A percentile compares a stretch with the other conserved stretches of the same genome.
phyloP scores from a whole-genome alignment of 257 asterid genomes.

The Solanum pennellii region DNA sequence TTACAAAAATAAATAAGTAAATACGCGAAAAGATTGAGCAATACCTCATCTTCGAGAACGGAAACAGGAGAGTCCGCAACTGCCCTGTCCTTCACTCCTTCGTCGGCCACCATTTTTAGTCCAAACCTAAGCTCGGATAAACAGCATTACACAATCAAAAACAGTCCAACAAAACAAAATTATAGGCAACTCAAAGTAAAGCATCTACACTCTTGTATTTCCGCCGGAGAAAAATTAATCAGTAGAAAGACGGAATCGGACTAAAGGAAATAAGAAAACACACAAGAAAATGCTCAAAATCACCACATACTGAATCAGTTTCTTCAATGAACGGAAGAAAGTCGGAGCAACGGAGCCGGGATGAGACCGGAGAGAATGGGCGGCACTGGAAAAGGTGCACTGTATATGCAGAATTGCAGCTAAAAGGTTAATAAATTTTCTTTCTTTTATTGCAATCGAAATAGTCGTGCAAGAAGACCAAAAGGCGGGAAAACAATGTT shows the following conservation, averaged over 20 bases:
- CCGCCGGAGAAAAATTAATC: neutral
- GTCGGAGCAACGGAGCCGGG: neutral
- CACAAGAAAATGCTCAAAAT: neutral
- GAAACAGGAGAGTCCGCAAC: constrained; percentile 88
- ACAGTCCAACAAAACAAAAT: neutral
- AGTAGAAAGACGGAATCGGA: neutral
- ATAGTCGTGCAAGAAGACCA: neutral
- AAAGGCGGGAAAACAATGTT: neutral
- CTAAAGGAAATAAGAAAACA: neutral
- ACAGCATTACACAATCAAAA: neutral
- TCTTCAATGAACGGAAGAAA: neutral
- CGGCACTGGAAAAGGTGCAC: neutral
- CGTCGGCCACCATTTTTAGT: constrained; percentile 32
- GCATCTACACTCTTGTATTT: neutral
- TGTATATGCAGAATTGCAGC: neutral
- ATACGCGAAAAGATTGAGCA: neutral
- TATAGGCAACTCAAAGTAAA: neutral
- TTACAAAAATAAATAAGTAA: neutral
- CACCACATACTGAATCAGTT: neutral
- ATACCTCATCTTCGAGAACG: constrained; percentile 89
- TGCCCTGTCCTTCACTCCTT: constrained; percentile 43
- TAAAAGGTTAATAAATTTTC: neutral
- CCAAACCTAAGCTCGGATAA: constrained; percentile 14
- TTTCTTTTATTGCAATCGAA: neutral
- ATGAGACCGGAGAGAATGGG: constrained; percentile 1